phyloP scores from a whole-genome alignment of 106 monocot genomes.

The Dendrobium nobile region DNA sequence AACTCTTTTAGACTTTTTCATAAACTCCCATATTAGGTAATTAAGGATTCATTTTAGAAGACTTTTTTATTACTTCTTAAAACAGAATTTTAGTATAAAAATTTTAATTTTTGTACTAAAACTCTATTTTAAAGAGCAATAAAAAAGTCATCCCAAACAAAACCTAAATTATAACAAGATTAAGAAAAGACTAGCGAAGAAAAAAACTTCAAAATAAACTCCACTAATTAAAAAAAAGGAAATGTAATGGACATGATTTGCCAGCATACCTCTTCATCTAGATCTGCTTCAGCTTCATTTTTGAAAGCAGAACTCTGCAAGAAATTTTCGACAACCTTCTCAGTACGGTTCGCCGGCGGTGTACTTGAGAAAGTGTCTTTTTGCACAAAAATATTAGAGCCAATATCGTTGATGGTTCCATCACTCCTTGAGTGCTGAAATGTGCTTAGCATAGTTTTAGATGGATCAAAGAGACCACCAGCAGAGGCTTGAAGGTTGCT shows the following conservation, averaged over 20 bases:
- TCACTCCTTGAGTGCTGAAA: slow-evolving; percentile 10
- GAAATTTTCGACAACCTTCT: slow-evolving; percentile 51
- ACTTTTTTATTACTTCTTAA: too few relatives aligned
- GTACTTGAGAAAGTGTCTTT: slow-evolving; percentile 15
- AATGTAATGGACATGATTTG: neutral
- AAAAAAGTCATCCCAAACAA: too few relatives aligned
- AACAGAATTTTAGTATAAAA: too few relatives aligned
- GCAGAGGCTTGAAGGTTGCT: slow-evolving; percentile 12
- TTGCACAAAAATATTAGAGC: slow-evolving; percentile 1
- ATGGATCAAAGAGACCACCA: slow-evolving; percentile 8
- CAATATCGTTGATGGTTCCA: slow-evolving; percentile 6
- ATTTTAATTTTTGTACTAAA: too few relatives aligned
- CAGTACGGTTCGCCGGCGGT: slow-evolving; percentile 24
- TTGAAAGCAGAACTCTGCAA: slow-evolving; percentile 51
- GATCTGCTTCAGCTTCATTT: slow-evolving; percentile 15
- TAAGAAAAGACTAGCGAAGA: neutral
- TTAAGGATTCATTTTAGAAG: too few relatives aligned
- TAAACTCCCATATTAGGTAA: neutral
- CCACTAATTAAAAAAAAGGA: neutral
- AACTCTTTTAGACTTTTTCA: neutral
- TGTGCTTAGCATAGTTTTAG: slow-evolving; percentile 17
- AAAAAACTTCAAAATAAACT: neutral
- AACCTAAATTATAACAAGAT: neutral
- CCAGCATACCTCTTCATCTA: slow-evolving; percentile 30
- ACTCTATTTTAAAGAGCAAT: too few relatives aligned